Conservation (phyloP, 257 asterid genomes). For the Eustoma russellianum region DNA sequence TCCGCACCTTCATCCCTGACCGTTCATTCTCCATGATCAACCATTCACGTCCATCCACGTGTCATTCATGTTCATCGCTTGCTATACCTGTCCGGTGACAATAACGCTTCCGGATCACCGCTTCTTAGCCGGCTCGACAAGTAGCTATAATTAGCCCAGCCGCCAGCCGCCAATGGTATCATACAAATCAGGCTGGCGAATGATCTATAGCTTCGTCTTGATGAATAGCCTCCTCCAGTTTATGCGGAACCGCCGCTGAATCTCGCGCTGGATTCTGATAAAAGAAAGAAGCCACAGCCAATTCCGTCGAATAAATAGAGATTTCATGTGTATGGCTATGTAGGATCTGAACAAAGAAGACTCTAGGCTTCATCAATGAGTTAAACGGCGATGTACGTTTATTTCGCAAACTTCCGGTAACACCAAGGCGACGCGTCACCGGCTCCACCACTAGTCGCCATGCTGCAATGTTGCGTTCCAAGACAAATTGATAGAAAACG, state of each 20-base stretch:
- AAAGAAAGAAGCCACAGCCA: constrained; percentile 53
- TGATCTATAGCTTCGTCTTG: constrained; percentile 61
- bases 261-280: constrained; percentile 68
- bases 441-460: constrained; percentile 64
- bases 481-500: constrained; percentile 87
- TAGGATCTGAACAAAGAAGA: constrained; percentile 70
- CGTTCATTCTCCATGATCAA: too few relatives aligned
- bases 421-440: constrained; percentile 59
- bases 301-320: constrained; percentile 83
- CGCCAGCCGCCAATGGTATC: constrained; percentile 36
- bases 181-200: constrained; percentile 88
- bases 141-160: constrained; percentile 29
- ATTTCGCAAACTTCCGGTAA: constrained; percentile 56
- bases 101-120: constrained; percentile 93
- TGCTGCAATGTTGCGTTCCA: constrained; percentile 76
- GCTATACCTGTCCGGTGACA: constrained; percentile 83
- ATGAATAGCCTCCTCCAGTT: constrained; percentile 59
- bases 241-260: constrained; percentile 25
- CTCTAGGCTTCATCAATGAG: constrained; percentile 56
- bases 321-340: constrained; percentile 64
- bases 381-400: constrained; percentile 80
- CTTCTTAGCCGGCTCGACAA: constrained; percentile 89
- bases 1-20: constrained; percentile 2
- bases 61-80: constrained; percentile 50
- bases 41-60: constrained; percentile 59